These are phyloP conservation scores for Fabrea salina DNA, from an alignment of 169 alveolate genomes.

Conservation along the genomic window DNA sequence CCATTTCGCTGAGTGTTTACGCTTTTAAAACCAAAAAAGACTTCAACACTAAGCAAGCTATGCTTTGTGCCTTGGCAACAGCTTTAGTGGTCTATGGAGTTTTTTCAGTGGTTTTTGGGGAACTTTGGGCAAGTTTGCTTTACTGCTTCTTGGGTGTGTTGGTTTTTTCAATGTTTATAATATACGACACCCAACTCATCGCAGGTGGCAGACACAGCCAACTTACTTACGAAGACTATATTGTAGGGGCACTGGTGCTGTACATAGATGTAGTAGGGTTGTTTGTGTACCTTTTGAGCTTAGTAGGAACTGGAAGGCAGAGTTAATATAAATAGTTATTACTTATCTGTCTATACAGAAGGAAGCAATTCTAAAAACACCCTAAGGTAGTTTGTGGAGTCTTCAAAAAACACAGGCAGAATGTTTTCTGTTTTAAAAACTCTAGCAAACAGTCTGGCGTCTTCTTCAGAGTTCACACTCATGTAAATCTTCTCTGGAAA, in stretches of 20 bases:
- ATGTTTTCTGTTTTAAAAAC: no score
- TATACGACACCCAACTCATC: constrained; percentile 76
- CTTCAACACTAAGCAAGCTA: constrained; percentile 47
- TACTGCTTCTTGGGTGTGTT: constrained; percentile 55
- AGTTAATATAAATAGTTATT: no score
- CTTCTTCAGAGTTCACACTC: no score
- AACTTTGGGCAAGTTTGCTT: not conserved
- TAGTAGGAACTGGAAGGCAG: constrained; percentile 37
- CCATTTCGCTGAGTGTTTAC: constrained; percentile 51
- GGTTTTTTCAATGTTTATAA: constrained; percentile 57
- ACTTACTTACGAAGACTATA: constrained; percentile 72
- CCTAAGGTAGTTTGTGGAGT: no score
- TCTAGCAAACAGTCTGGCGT: no score
- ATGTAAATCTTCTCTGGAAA: no score
- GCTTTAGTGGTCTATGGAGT: constrained; percentile 34
- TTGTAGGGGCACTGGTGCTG: constrained; percentile 73
- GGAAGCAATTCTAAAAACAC: no score
- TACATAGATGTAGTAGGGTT: constrained; percentile 73
- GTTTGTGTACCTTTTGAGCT: constrained; percentile 60
- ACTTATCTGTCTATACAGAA: no score
- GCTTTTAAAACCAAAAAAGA: constrained; percentile 65
- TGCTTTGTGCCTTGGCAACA: constrained; percentile 35
- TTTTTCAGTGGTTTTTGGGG: constrained; percentile 19
- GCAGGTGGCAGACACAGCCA: constrained; percentile 61
- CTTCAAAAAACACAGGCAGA: no score